Conservation (phyloP, 2,329 filamentous ascomycete genomes). For the Balansia obtecta region DNA sequence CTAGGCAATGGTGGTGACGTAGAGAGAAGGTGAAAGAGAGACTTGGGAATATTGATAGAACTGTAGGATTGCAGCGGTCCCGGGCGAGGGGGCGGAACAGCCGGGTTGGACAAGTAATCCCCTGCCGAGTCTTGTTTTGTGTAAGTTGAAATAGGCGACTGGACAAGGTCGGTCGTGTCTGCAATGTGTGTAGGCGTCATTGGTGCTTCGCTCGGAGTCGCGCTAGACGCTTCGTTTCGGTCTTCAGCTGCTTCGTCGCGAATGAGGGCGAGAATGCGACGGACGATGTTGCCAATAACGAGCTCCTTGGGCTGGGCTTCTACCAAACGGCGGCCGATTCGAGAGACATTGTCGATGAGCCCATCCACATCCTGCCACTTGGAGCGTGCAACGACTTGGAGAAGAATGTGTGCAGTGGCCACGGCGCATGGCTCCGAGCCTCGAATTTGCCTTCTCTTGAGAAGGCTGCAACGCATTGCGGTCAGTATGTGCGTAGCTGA, state of each 20-base stretch:
- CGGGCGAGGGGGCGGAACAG: constrained; percentile 34
- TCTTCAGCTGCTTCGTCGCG: constrained; percentile 82
- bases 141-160: constrained; percentile 19
- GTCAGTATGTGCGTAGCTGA: not conserved
- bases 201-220: constrained; percentile 40
- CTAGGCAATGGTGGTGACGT: constrained; percentile 43
- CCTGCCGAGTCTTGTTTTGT: constrained; percentile 22
- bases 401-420: constrained; percentile 78
- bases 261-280: constrained; percentile 79
- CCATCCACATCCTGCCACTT: constrained; percentile 66
- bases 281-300: constrained; percentile 87
- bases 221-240: constrained; percentile 50
- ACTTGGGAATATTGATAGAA: constrained; percentile 56
- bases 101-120: constrained; percentile 16
- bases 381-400: constrained; percentile 72
- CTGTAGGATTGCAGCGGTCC: constrained; percentile 48
- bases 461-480: constrained; percentile 30
- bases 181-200: constrained; percentile 28
- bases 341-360: constrained; percentile 68
- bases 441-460: constrained; percentile 83
- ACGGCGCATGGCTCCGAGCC: constrained; percentile 82
- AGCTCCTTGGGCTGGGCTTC: constrained; percentile 82
- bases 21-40: constrained; percentile 80
- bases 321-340: constrained; percentile 64
- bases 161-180: constrained; percentile 16